These are phyloP conservation scores for Fraxinus americana DNA, from an alignment of 257 asterid genomes.

Conservation along the genomic window DNA sequence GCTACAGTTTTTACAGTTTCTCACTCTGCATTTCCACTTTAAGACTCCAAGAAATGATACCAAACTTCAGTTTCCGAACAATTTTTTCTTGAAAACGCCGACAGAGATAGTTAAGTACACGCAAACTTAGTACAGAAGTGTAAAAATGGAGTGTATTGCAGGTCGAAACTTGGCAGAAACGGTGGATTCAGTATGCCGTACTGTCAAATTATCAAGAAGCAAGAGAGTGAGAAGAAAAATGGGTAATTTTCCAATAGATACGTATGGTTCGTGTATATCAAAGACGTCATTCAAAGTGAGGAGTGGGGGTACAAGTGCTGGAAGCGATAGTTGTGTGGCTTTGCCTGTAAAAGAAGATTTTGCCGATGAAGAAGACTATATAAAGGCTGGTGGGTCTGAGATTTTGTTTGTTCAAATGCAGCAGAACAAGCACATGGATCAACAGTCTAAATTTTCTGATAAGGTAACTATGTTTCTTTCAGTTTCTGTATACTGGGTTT, in stretches of 20 bases:
- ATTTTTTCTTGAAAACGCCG: background rate
- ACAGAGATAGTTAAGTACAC: background rate
- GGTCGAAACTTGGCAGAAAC: constrained; percentile 62
- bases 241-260: constrained; percentile 23
- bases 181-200: constrained; percentile 60
- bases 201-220: constrained; percentile 38
- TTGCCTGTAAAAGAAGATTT: constrained; percentile 68
- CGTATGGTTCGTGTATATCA: constrained; percentile 26
- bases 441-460: constrained; percentile 83
- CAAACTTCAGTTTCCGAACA: constrained; percentile 18
- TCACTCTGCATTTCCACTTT: constrained; percentile 1
- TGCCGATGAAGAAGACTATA: constrained; percentile 84
- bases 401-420: constrained; percentile 92
- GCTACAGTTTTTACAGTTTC: constrained; percentile 29
- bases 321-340: constrained; percentile 59
- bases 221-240: constrained; percentile 36
- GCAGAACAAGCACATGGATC: constrained; percentile 74
- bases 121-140: background rate
- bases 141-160: constrained; percentile 66
- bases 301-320: constrained; percentile 46
- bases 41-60: constrained; percentile 17
- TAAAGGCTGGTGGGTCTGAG: constrained; percentile 97
- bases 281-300: constrained; percentile 34
- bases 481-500: background rate
- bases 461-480: constrained; percentile 44